Percentiles rank a stretch among this genome's conserved stretches.
Evolutionary conservation across 2,329 filamentous ascomycete species (phyloP).

Genomic region (Epichloe uncinata): DNA sequence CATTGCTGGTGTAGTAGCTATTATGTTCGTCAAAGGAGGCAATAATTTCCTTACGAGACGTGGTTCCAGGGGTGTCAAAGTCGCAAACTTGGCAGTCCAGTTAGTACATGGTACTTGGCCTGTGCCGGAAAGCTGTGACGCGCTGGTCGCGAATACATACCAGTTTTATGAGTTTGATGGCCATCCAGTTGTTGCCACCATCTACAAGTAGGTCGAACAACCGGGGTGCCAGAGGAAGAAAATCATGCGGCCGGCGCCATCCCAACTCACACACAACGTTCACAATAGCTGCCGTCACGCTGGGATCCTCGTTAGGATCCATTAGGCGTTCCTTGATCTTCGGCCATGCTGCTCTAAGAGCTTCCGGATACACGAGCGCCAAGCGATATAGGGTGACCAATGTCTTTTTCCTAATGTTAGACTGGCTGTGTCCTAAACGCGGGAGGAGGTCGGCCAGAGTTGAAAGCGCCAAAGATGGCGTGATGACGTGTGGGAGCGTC

Average conservation of each 20-base stretch:
- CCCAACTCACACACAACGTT: slow-evolving; percentile 95
- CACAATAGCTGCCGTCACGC: slow-evolving; percentile 88
- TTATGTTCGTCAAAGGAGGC: slow-evolving; percentile 81
- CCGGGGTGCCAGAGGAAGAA: slow-evolving; percentile 78
- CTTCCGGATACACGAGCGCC: slow-evolving; percentile 92
- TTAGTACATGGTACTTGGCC: slow-evolving; percentile 10
- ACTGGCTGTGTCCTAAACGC: slow-evolving; percentile 71
- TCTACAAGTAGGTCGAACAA: slow-evolving; percentile 88
- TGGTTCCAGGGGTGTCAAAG: slow-evolving; percentile 82
- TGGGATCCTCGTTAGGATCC: slow-evolving; percentile 80
- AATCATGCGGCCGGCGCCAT: slow-evolving; percentile 87
- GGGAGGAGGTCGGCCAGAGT: slow-evolving; percentile 77
- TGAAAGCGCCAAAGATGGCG: slow-evolving; percentile 80
- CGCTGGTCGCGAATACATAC: slow-evolving; percentile 29
- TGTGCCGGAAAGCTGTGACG: neutral
- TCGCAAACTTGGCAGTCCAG: slow-evolving; percentile 58
- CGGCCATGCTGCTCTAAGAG: slow-evolving; percentile 83
- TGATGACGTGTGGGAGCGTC: slow-evolving; percentile 90
- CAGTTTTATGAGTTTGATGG: slow-evolving; percentile 96
- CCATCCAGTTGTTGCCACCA: slow-evolving; percentile 98
- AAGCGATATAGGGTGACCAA: slow-evolving; percentile 88
- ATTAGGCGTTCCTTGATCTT: slow-evolving; percentile 92
- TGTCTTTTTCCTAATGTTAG: slow-evolving; percentile 86
- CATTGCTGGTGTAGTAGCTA: slow-evolving; percentile 92
- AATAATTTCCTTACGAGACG: slow-evolving; percentile 85